phyloP scores from a whole-genome alignment of 768 basidiomycete genomes.

The Mrakia gelida region DNA sequence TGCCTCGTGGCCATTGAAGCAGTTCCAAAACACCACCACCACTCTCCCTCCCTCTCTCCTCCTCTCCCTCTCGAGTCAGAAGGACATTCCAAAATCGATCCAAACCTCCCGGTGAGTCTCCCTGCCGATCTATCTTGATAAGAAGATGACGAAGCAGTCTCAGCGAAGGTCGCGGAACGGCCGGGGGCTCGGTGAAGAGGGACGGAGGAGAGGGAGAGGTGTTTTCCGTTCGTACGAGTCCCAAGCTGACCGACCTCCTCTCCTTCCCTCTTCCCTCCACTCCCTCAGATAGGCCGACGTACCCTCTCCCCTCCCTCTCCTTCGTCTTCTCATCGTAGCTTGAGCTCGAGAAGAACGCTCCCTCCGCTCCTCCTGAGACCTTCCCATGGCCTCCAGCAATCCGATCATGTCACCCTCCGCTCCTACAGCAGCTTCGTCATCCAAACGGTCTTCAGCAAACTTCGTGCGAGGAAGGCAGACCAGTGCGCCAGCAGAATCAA shows the following conservation, averaged over 20 bases:
- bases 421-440: neutral
- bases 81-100: no score
- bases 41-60: no score
- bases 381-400: neutral
- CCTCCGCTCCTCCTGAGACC: neutral
- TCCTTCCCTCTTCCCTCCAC: neutral
- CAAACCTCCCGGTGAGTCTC: no score
- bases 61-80: no score
- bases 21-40: no score
- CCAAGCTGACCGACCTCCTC: neutral
- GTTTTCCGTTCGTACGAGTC: neutral
- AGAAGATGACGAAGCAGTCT: no score
- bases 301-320: neutral
- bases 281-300: neutral
- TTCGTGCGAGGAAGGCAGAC: neutral
- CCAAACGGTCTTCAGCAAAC: neutral
- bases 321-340: no score
- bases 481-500: neutral
- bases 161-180: no score
- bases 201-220: no score
- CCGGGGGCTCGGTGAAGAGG: no score
- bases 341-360: neutral
- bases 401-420: neutral
- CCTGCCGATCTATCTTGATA: no score
- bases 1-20: no score